Conservation (phyloP, 2,329 filamentous ascomycete genomes). For the Lecanicillium sp. region DNA sequence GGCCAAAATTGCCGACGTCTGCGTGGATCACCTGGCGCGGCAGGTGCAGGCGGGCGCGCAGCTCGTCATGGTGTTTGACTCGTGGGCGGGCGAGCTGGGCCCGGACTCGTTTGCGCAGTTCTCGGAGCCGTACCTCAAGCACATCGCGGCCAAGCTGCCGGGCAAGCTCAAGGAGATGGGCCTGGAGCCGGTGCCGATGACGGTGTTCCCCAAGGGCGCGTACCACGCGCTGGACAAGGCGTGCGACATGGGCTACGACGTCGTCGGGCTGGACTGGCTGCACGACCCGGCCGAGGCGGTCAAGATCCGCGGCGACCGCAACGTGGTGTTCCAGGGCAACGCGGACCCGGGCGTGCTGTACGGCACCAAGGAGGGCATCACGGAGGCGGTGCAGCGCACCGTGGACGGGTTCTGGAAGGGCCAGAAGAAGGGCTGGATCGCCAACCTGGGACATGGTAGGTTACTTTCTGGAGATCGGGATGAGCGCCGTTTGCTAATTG, state of each 20-base stretch:
- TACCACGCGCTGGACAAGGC: slow-evolving; percentile 90
- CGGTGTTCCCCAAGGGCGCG: slow-evolving; percentile 94
- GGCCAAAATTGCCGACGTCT: slow-evolving; percentile 88
- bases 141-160: slow-evolving; percentile 79
- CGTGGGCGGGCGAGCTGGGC: slow-evolving; percentile 92
- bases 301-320: slow-evolving; percentile 67
- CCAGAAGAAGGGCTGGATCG: slow-evolving; percentile 90
- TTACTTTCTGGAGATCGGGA: slow-evolving; percentile 13
- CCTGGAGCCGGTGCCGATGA: slow-evolving; percentile 84
- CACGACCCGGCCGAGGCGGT: slow-evolving; percentile 83
- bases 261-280: slow-evolving; percentile 92
- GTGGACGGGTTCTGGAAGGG: slow-evolving; percentile 73
- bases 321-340: slow-evolving; percentile 83
- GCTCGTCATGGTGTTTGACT: slow-evolving; percentile 93
- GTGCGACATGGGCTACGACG: slow-evolving; percentile 84
- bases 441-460: slow-evolving; percentile 90
- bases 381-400: slow-evolving; percentile 76
- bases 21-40: slow-evolving; percentile 86
- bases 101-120: slow-evolving; percentile 79
- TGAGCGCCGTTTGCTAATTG: slow-evolving; percentile 10
- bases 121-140: slow-evolving; percentile 75
- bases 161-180: slow-evolving; percentile 66
- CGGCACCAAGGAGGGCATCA: slow-evolving; percentile 75
- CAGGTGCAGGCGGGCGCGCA: slow-evolving; percentile 93
- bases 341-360: slow-evolving; percentile 92